Percentiles rank a stretch among this genome's conserved stretches.
phyloP scores from a whole-genome alignment of 106 monocot species.

The Dendrobium nobile region DNA sequence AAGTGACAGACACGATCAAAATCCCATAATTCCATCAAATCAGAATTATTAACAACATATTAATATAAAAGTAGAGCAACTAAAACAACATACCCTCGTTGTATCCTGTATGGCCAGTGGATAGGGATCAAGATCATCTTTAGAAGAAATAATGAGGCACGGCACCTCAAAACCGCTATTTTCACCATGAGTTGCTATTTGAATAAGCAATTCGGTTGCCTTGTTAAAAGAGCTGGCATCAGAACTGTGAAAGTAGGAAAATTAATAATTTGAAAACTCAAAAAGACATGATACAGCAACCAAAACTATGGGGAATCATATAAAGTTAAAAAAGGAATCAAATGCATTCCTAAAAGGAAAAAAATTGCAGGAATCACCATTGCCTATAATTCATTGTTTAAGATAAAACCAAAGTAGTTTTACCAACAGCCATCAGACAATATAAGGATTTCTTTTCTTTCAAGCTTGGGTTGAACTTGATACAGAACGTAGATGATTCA shows the following conservation, averaged over 20 bases:
- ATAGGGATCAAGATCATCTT: slow-evolving; percentile 90
- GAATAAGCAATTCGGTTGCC: slow-evolving; percentile 62
- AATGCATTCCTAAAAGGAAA: no score
- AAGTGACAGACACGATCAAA: no score
- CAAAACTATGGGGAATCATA: no score
- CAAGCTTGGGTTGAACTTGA: neutral
- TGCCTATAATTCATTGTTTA: no score
- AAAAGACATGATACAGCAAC: no score
- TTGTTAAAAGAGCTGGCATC: slow-evolving; percentile 84
- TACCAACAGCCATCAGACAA: no score
- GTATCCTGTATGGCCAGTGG: slow-evolving; percentile 76
- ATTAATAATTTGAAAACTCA: neutral
- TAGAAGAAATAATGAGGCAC: slow-evolving; percentile 87
- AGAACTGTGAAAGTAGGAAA: slow-evolving; percentile 44
- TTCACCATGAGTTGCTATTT: slow-evolving; percentile 83
- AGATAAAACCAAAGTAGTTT: no score
- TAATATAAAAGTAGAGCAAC: neutral
- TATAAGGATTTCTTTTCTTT: no score
- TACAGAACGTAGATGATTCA: neutral
- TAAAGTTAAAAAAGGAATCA: no score
- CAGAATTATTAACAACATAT: neutral
- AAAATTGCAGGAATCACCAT: no score
- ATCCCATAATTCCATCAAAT: no score
- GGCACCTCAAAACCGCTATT: slow-evolving; percentile 91
- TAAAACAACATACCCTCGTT: slow-evolving; percentile 54